These are phyloP conservation scores for Mediolabrus comicus DNA, from an alignment of 108 stramenopile species.

Conservation along the genomic window DNA sequence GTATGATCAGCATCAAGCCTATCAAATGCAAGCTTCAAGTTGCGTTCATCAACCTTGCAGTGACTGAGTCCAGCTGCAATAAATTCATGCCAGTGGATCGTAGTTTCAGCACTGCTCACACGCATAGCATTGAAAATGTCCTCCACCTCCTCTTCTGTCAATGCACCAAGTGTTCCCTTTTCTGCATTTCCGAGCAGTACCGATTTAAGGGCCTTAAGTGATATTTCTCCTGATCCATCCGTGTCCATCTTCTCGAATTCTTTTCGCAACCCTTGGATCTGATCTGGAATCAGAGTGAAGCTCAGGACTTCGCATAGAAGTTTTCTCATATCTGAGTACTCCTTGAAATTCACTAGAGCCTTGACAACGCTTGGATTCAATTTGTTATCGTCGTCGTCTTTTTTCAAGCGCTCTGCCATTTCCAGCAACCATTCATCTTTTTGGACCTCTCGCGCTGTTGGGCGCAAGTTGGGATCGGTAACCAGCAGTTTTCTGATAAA, in stretches of 20 bases:
- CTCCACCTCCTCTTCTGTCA: conserved; percentile 78
- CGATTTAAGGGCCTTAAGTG: conserved; percentile 57
- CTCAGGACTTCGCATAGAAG: conserved; percentile 78
- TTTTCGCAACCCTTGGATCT: conserved; percentile 64
- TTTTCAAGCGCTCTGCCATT: conserved; percentile 31
- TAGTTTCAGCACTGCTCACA: conserved; percentile 54
- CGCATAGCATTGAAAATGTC: conserved; percentile 74
- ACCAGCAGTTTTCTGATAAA: conserved; percentile 71
- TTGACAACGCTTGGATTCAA: conserved; percentile 67
- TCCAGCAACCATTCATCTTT: conserved; percentile 64
- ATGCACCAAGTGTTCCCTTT: conserved; percentile 53
- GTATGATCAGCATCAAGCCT: conserved; percentile 76
- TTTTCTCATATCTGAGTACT: conserved; percentile 79
- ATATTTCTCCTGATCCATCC: conserved; percentile 79
- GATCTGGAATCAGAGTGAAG: conserved; percentile 82
- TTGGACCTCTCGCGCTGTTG: conserved; percentile 70
- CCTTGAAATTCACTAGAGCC: conserved; percentile 72
- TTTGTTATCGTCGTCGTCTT: conserved; percentile 26
- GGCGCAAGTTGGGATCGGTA: conserved; percentile 61
- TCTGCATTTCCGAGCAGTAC: conserved; percentile 67
- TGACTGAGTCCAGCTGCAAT: conserved; percentile 83
- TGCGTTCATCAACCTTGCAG: conserved; percentile 79
- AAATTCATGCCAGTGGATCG: conserved; percentile 87
- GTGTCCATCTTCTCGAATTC: conserved; percentile 83
- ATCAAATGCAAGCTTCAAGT: conserved; percentile 79